phyloP scores from a whole-genome alignment of 805 yeast species.

The Myxozyma kluyveri region DNA sequence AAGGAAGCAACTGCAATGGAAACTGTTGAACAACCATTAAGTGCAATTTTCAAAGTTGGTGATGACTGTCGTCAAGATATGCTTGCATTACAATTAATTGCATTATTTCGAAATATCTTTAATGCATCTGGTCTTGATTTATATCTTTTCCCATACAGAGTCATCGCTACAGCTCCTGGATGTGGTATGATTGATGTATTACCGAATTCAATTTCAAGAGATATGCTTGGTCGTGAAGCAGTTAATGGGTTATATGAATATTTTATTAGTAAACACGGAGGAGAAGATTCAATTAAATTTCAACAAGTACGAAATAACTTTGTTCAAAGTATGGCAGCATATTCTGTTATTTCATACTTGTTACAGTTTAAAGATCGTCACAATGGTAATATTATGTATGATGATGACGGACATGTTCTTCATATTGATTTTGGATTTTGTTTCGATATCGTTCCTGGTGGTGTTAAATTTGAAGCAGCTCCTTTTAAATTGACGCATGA shows the following conservation, averaged over 20 bases:
- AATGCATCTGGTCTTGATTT: constrained; percentile 81
- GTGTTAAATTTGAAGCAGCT: constrained; percentile 96
- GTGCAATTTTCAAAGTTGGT: constrained; percentile 98
- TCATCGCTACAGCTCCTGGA: constrained; percentile 98
- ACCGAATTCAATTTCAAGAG: constrained; percentile 93
- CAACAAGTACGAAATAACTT: constrained; percentile 91
- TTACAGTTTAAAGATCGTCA: constrained; percentile 94
- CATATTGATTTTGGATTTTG: constrained; percentile 99
- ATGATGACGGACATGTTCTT: constrained; percentile 88
- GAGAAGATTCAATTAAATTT: constrained; percentile 84
- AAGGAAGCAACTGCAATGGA: constrained; percentile 23
- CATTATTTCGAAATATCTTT: constrained; percentile 91
- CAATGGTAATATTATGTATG: constrained; percentile 96
- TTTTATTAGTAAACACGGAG: constrained; percentile 87
- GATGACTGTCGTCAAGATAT: constrained; percentile 99
- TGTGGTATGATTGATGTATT: constrained; percentile 98
- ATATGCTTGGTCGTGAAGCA: constrained; percentile 98
- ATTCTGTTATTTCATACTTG: constrained; percentile 84
- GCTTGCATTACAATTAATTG: constrained; percentile 83
- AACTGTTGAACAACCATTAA: constrained; percentile 72
- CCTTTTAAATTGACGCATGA: constrained; percentile 96
- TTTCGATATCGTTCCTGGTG: constrained; percentile 98
- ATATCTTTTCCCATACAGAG: constrained; percentile 88
- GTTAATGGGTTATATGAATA: constrained; percentile 95
- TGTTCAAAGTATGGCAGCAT: constrained; percentile 88